These are phyloP conservation scores for Lizanozyma gosingica DNA, from an alignment of 1,139 yeast species.

Conservation along the genomic window DNA sequence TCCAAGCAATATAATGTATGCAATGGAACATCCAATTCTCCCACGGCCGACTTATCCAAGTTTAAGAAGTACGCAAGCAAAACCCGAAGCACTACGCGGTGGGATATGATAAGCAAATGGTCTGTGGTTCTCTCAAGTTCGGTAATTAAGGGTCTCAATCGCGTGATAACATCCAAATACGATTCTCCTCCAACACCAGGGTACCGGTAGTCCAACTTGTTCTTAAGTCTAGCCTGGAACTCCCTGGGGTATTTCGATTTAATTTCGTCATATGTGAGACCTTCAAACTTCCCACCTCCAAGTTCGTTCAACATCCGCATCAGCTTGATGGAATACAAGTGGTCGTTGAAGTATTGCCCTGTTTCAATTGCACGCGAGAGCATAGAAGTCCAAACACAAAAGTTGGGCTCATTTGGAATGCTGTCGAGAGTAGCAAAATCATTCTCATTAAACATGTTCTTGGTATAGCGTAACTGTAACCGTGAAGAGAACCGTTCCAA, in stretches of 20 bases:
- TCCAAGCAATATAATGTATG: constrained; percentile 86
- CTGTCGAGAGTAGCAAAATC: constrained; percentile 12
- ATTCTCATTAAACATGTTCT: constrained; percentile 1
- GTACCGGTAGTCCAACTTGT: constrained; percentile 76
- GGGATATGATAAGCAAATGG: constrained; percentile 75
- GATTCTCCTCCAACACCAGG: constrained; percentile 99
- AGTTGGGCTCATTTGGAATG: constrained; percentile 55
- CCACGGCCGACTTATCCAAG: constrained; percentile 71
- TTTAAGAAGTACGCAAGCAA: constrained; percentile 84
- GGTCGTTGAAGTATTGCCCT: constrained; percentile 64
- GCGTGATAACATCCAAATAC: constrained; percentile 82
- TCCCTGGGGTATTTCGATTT: constrained; percentile 66
- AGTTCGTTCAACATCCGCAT: constrained; percentile 91
- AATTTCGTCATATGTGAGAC: constrained; percentile 82
- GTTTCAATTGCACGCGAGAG: constrained; percentile 70
- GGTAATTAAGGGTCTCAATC: constrained; percentile 82
- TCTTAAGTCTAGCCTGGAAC: constrained; percentile 62
- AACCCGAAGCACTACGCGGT: constrained; percentile 85
- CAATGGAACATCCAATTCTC: constrained; percentile 86
- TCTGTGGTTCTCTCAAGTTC: constrained; percentile 90
- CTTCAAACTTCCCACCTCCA: constrained; percentile 89
- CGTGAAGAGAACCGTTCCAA: constrained; percentile 34
- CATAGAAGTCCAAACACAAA: constrained; percentile 94
- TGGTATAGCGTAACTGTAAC: not conserved
- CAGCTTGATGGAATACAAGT: constrained; percentile 70